Percentiles rank a stretch among this genome's conserved stretches.
These are phyloP conservation scores for Theobroma grandiflorum DNA, from an alignment of 441 rosid genomes.

Conservation along the genomic window DNA sequence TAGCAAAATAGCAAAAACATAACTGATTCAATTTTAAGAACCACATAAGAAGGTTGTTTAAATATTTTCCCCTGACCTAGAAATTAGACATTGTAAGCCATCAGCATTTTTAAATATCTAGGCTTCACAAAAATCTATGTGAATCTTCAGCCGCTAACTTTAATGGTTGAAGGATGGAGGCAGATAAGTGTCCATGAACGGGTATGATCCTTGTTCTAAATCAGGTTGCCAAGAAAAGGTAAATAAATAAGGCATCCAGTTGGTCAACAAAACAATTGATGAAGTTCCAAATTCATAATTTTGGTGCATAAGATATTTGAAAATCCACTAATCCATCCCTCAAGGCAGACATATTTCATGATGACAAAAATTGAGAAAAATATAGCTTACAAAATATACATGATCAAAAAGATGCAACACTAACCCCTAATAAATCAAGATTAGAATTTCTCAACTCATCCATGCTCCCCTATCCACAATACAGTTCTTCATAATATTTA, in stretches of 20 bases:
- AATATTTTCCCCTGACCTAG: background rate
- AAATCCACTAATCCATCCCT: background rate
- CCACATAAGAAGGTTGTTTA: background rate
- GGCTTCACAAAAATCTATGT: background rate
- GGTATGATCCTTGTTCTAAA: background rate
- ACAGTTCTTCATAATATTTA: slow-evolving; percentile 7
- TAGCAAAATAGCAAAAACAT: background rate
- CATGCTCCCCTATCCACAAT: slow-evolving; percentile 12
- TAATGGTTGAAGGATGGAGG: background rate
- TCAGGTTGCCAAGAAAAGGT: background rate
- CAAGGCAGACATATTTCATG: background rate
- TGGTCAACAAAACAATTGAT: background rate
- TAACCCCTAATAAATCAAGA: slow-evolving; percentile 4
- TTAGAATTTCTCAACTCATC: background rate
- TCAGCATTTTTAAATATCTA: background rate
- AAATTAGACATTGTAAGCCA: background rate
- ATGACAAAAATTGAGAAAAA: background rate
- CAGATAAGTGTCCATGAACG: background rate
- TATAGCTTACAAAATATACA: background rate
- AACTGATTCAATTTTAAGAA: background rate
- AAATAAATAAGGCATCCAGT: background rate
- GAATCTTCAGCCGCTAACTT: background rate
- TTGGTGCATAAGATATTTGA: background rate
- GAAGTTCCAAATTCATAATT: background rate
- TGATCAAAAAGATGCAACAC: background rate